Percentiles rank a stretch among this genome's conserved stretches.
Evolutionary conservation across 371 early-diverging fungal species (phyloP).

Genomic region (Lichtheimia ramosa): DNA sequence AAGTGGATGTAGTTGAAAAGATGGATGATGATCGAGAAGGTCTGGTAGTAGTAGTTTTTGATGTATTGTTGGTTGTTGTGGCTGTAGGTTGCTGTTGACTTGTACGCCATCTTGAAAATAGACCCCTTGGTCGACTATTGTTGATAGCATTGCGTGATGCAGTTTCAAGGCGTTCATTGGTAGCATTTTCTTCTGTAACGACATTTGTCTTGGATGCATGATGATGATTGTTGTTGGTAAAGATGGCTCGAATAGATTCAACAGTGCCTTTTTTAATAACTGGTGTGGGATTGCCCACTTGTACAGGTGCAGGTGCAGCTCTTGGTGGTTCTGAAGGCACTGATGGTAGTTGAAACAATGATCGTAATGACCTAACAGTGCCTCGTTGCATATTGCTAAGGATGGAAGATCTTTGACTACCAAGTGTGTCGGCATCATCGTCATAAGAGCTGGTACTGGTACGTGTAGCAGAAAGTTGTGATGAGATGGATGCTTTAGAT

Average conservation of each 20-base stretch:
- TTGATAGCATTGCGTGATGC: constrained; percentile 7
- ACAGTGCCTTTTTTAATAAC: constrained; percentile 42
- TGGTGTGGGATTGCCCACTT: constrained; percentile 1
- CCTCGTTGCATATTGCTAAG: constrained; percentile 38
- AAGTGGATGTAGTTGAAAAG: constrained; percentile 3
- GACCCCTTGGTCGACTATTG: constrained; percentile 1
- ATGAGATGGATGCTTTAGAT: constrained; percentile 2
- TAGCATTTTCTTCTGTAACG: constrained; percentile 3
- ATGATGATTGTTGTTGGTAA: constrained; percentile 4
- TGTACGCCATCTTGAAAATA: background rate
- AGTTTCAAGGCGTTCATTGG: constrained; percentile 5
- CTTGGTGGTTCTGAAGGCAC: constrained; percentile 8
- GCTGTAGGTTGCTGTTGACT: background rate
- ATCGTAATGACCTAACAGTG: constrained; percentile 46
- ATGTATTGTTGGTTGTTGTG: background rate
- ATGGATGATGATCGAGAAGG: constrained; percentile 6
- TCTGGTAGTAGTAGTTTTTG: background rate
- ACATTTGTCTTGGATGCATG: constrained; percentile 2
- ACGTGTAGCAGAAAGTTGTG: background rate
- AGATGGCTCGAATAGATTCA: constrained; percentile 33
- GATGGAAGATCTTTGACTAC: constrained; percentile 28
- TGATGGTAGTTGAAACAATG: constrained; percentile 35
- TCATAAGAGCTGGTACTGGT: constrained; percentile 1
- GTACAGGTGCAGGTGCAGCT: too few species aligned
- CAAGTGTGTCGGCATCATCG: constrained; percentile 25